Conservation (phyloP, 2,329 filamentous ascomycete genomes). For the Cordyceps javanica region DNA sequence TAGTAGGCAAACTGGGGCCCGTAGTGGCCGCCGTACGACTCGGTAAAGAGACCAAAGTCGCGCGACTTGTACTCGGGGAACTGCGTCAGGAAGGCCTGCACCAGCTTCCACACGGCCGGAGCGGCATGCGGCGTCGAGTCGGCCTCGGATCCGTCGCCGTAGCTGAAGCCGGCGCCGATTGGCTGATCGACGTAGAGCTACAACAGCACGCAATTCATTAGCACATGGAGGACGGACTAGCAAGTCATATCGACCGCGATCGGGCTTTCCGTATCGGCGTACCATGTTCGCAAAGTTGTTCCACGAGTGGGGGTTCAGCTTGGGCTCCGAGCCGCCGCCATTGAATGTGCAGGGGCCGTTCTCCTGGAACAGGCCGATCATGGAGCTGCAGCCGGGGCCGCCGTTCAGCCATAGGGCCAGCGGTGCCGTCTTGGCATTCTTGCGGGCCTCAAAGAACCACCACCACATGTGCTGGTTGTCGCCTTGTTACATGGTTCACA, state of each 20-base stretch:
- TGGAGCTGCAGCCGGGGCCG: slow-evolving; percentile 33
- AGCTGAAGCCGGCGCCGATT: slow-evolving; percentile 27
- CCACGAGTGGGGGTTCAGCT: slow-evolving; percentile 37
- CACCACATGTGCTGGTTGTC: slow-evolving; percentile 36
- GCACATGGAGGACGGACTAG: slow-evolving; percentile 20
- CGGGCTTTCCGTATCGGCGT: too few species aligned
- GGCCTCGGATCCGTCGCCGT: slow-evolving; percentile 7
- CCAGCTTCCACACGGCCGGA: slow-evolving; percentile 44
- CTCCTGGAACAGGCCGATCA: slow-evolving; percentile 37
- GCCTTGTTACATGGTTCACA: not conserved
- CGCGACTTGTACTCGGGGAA: slow-evolving; percentile 57
- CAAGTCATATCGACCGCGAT: too few species aligned
- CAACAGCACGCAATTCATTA: not conserved
- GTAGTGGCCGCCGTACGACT: slow-evolving; percentile 54
- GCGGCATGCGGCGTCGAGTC: slow-evolving; percentile 27
- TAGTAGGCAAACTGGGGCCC: slow-evolving; percentile 50
- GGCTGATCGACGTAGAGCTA: slow-evolving; percentile 18
- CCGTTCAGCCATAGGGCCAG: slow-evolving; percentile 37
- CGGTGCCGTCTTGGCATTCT: slow-evolving; percentile 17
- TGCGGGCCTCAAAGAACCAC: slow-evolving; percentile 33
- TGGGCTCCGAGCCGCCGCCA: slow-evolving; percentile 28
- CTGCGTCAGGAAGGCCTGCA: slow-evolving; percentile 55
- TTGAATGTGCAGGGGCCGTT: slow-evolving; percentile 39
- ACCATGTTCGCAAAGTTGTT: slow-evolving; percentile 38
- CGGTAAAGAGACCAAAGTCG: slow-evolving; percentile 48